Evolutionary conservation across 2,329 filamentous ascomycete genomes (phyloP), one percentile per base, ranked within the genome.

Genomic region (Graphilbum ipis-grandicollis): DNA sequence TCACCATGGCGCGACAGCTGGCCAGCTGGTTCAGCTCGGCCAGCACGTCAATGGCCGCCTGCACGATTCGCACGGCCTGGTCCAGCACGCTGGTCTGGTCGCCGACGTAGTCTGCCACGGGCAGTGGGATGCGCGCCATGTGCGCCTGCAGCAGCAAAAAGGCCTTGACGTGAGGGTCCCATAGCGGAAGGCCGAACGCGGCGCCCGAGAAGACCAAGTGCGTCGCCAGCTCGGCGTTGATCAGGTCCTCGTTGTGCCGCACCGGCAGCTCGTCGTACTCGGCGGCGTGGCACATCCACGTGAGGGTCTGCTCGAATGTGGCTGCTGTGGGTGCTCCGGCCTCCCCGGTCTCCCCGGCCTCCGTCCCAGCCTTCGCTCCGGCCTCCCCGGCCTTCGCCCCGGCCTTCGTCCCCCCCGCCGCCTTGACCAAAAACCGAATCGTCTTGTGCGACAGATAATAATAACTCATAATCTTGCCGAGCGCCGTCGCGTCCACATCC

Each of bases 391-490:
- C 26, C 26, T 12, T 4, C 26, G 26, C 26, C 26, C 5, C 12
- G 10, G 26, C 26, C 26, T n/a, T 7, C n/a, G n/a, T n/a, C n/a
- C n/a, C n/a, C n/a, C n/a, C 12, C 0, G 75, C 69, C 46, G 88
- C 70, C 33, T 72, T 67, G 44, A 81, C 73, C 7, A 98, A 70
- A 48, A 84, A 77, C 1, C 90, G 81, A 48, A 98, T 85, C 0
- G 90, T 98, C 57, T 81, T 81, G 60, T 98, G 90, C 0, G 86
- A 92, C 34, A 90, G 75, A 52, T 98, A 98, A 66, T 98, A 98
- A 65, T 96, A 98, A 55, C 82, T 93, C 84, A 96, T 94, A 51
- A 98, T 96, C 62, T 93, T 94, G 49, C 90, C 90, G 7, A 96
- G 68, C 0, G 88, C 78, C 0, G 90, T 96, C 1, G 88, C 65